Percentiles rank a stretch among this genome's conserved stretches.
Evolutionary conservation across 2,329 filamentous ascomycete species (phyloP).

Genomic region (Beauveria brongniartii): DNA sequence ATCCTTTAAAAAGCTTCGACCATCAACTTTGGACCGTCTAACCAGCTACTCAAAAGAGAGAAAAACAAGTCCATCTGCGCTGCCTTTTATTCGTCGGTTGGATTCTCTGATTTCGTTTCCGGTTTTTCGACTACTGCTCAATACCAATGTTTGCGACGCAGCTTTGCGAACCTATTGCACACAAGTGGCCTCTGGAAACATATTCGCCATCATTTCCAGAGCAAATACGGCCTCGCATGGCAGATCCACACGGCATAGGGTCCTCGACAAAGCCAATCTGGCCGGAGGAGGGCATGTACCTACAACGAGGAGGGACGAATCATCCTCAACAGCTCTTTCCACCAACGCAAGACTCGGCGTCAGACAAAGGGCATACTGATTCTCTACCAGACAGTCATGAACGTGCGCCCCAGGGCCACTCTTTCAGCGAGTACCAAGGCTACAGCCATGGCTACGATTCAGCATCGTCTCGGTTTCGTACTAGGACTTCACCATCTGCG

Average conservation of each 20-base stretch:
- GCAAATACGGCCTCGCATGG: slow-evolving; percentile 8
- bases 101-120: slow-evolving; percentile 1
- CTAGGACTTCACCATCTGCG: slow-evolving; percentile 7
- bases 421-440: not conserved
- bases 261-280: slow-evolving; percentile 7
- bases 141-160: slow-evolving; percentile 12
- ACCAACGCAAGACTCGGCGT: not conserved
- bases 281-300: slow-evolving; percentile 10
- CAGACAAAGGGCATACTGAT: not conserved
- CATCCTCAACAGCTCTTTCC: slow-evolving; percentile 8
- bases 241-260: slow-evolving; percentile 7
- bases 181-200: slow-evolving; percentile 11
- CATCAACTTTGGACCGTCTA: not conserved
- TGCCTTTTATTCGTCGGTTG: slow-evolving; percentile 1
- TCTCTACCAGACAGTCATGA: not conserved
- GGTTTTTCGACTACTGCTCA: not conserved
- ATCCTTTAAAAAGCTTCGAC: not conserved
- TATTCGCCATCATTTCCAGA: slow-evolving; percentile 8
- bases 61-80: not conserved
- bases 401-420: not conserved
- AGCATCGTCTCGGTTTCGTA: slow-evolving; percentile 7
- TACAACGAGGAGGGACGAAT: not conserved
- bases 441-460: slow-evolving; percentile 3
- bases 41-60: not conserved
- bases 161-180: slow-evolving; percentile 11